phyloP scores from a whole-genome alignment of 345 rosid genomes.

The rapeseed (Brassica napus) region DNA sequence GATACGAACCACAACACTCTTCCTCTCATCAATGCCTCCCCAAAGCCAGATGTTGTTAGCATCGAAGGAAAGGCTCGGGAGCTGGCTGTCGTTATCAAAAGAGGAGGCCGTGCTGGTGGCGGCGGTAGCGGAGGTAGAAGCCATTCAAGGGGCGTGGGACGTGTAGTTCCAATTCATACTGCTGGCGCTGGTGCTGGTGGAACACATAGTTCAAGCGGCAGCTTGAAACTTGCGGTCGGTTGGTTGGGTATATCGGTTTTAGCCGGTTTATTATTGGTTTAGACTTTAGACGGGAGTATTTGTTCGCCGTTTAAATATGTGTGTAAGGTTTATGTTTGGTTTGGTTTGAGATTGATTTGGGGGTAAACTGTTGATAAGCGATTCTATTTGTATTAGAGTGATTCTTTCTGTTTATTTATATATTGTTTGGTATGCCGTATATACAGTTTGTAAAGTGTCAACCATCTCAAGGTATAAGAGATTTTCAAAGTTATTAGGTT shows the following conservation, averaged over 20 bases:
- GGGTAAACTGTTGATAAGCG: too few species aligned
- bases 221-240: not conserved
- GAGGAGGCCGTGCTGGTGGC: conserved; percentile 9
- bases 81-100: conserved; percentile 30
- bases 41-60: conserved; percentile 11
- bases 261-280: conserved; percentile 24
- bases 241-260: conserved; percentile 19
- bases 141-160: not conserved
- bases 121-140: not conserved
- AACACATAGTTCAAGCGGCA: conserved; percentile 19
- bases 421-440: too few species aligned
- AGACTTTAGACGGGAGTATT: not conserved
- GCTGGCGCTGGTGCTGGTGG: not conserved
- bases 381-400: too few species aligned
- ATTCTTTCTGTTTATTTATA: too few species aligned
- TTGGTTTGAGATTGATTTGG: too few species aligned
- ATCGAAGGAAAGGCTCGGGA: conserved; percentile 26
- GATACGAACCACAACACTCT: conserved; percentile 12
- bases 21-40: not conserved
- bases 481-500: too few species aligned
- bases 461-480: not conserved
- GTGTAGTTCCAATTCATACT: not conserved
- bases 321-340: too few species aligned
- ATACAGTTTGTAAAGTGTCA: too few species aligned
- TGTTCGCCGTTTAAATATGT: not conserved